Evolutionary conservation across 805 yeast genomes (phyloP).

Genomic region (Myxozyma geophila): DNA sequence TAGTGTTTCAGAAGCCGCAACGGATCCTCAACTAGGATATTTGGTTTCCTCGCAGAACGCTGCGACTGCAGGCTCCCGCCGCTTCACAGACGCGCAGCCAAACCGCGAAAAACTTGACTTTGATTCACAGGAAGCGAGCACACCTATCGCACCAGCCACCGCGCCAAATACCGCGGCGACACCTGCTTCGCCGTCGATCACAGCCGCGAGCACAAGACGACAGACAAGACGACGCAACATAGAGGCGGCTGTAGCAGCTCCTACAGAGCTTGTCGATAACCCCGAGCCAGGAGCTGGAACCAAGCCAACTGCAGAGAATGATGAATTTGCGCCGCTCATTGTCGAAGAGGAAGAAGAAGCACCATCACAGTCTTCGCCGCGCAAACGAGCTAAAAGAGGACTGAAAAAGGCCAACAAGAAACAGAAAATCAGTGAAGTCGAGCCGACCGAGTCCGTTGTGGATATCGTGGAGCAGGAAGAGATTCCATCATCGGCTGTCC

Average conservation of each 20-base stretch:
- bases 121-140: conserved; percentile 10
- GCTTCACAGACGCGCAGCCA: conserved; percentile 16
- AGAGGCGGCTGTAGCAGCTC: neutral
- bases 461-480: neutral
- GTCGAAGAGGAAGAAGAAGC: neutral
- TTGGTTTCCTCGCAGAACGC: neutral
- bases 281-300: conserved; percentile 3
- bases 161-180: too few species aligned
- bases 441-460: neutral
- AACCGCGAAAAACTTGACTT: conserved; percentile 13
- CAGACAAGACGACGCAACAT: neutral
- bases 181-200: neutral
- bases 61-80: neutral
- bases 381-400: too few species aligned
- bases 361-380: too few species aligned
- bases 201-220: neutral
- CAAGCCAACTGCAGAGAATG: neutral
- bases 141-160: too few species aligned
- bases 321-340: neutral
- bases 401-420: neutral
- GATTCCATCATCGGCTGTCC: too few species aligned
- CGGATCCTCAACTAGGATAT: neutral
- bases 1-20: neutral
- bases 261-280: neutral
- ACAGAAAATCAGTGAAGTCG: neutral